Base-by-base conservation (phyloP, 805 yeast genomes). In the Metschnikowia proteae region DNA sequence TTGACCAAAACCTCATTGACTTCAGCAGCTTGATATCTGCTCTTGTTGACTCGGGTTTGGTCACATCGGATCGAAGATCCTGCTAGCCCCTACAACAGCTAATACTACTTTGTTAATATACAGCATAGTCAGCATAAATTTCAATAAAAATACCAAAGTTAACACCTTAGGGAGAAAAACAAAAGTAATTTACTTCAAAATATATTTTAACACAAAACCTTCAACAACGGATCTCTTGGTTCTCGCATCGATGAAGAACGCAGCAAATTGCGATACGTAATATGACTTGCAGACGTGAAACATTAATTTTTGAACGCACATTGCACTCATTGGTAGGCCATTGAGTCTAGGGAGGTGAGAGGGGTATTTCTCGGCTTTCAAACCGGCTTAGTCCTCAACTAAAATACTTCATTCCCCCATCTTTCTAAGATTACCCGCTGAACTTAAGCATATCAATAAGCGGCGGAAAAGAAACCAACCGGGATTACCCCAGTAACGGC, bases 241-340 rank as follows among this genome's bases (percentile, higher is more conserved):
- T 43, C n/a, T n/a, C n/a, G n/a, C 39, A 43, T 34, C 45, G 45
- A 43, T 43, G 45, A 43, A 34, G 39, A 34, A 43, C 45, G 39
- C 45, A 43, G 38, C 45, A 38, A 43, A 34, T 25, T 43, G 71
- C 73, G 73, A 67, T 66, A 67, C 61, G 71, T 67, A 63, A 56
- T 67, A 70, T 66, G 73, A 61, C 59, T 64, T 63, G 65, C 66
- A n/a, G n/a, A 63, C 66, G 73, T 67, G 71, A 65, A 66, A 68
- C 75, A 70, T 66, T 68, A 68, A 67, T 67, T 66, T 68, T 70
- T 67, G 73, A 69, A 69, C 73, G 73, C 74, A 69, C 73, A 68
- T 69, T 68, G 74, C 73, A 64, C n/a, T n/a, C 73, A n/a, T n/a
- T n/a, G n/a, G 30, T 28, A 28, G 5, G 30, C 7, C 5, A 28